phyloP scores from a whole-genome alignment of 2,329 filamentous ascomycete genomes.

The Graphium sp. region DNA sequence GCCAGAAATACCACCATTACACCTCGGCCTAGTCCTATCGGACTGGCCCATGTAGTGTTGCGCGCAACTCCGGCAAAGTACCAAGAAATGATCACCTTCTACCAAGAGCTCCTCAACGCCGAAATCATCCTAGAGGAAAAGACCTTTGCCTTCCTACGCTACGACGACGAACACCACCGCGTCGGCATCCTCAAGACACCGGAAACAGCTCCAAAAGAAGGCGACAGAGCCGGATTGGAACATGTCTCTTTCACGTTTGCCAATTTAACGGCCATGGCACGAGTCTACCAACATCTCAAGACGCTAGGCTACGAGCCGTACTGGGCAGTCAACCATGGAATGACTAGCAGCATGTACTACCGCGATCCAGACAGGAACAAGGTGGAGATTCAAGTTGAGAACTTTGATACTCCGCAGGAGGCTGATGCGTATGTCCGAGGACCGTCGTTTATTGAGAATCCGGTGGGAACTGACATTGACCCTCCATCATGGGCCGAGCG shows the following conservation, averaged over 20 bases:
- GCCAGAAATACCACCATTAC: too few species aligned
- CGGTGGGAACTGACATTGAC: slow-evolving; percentile 9
- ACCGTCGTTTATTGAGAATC: slow-evolving; percentile 19
- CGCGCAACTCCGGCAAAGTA: not conserved
- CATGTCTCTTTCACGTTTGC: slow-evolving; percentile 24
- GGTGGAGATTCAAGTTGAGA: slow-evolving; percentile 28
- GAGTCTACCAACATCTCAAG: slow-evolving; percentile 18
- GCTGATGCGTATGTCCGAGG: slow-evolving; percentile 20
- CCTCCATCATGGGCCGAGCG: too few species aligned
- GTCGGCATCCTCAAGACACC: slow-evolving; percentile 19
- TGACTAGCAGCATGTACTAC: slow-evolving; percentile 29
- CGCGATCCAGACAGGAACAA: slow-evolving; percentile 28
- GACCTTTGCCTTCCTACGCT: slow-evolving; percentile 19
- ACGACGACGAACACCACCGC: slow-evolving; percentile 30
- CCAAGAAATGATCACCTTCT: slow-evolving; percentile 15
- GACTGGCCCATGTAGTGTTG: too few species aligned
- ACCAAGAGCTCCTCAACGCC: slow-evolving; percentile 18
- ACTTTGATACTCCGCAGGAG: slow-evolving; percentile 18
- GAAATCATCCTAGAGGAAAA: slow-evolving; percentile 10
- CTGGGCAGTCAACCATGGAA: slow-evolving; percentile 28
- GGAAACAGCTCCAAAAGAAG: slow-evolving; percentile 8
- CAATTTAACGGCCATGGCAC: slow-evolving; percentile 15
- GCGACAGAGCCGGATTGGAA: slow-evolving; percentile 15
- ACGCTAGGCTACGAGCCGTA: slow-evolving; percentile 17
- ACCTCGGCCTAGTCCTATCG: too few species aligned